These are phyloP conservation scores for Ustilago loliicola DNA, from an alignment of 1,284 basidiomycete genomes.

Conservation along the genomic window DNA sequence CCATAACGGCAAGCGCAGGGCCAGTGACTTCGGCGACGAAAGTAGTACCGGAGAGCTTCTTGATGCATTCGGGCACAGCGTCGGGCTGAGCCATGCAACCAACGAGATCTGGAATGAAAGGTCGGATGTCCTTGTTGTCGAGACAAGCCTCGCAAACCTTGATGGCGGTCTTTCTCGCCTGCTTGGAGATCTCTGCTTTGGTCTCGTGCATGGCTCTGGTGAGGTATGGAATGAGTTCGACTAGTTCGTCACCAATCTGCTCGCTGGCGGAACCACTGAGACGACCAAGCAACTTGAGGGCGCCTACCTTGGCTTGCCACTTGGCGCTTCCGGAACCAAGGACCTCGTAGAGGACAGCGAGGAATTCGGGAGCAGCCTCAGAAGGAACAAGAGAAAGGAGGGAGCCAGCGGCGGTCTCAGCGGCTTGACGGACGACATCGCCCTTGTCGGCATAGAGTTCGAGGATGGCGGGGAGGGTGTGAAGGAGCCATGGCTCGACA, in stretches of 20 bases:
- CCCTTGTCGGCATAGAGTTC: constrained; percentile 95
- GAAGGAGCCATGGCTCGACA: constrained; percentile 83
- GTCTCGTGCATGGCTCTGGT: constrained; percentile 97
- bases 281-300: constrained; percentile 79
- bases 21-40: constrained; percentile 98
- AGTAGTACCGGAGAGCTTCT: constrained; percentile 91
- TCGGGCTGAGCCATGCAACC: constrained; percentile 86
- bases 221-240: constrained; percentile 84
- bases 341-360: constrained; percentile 80
- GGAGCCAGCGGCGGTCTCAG: constrained; percentile 84
- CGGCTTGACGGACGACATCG: constrained; percentile 87
- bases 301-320: constrained; percentile 96
- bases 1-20: constrained; percentile 94
- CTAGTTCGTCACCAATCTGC: constrained; percentile 87
- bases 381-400: constrained; percentile 87
- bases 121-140: constrained; percentile 91
- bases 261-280: constrained; percentile 80
- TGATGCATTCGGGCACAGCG: constrained; percentile 90
- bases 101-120: constrained; percentile 90
- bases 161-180: constrained; percentile 92
- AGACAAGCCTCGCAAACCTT: constrained; percentile 88
- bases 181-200: constrained; percentile 89
- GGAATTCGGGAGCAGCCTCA: constrained; percentile 79
- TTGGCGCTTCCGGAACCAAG: constrained; percentile 81
- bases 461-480: constrained; percentile 83